Conservation (phyloP, 2,329 filamentous ascomycete species). For the Rutstroemia sydowiana region DNA sequence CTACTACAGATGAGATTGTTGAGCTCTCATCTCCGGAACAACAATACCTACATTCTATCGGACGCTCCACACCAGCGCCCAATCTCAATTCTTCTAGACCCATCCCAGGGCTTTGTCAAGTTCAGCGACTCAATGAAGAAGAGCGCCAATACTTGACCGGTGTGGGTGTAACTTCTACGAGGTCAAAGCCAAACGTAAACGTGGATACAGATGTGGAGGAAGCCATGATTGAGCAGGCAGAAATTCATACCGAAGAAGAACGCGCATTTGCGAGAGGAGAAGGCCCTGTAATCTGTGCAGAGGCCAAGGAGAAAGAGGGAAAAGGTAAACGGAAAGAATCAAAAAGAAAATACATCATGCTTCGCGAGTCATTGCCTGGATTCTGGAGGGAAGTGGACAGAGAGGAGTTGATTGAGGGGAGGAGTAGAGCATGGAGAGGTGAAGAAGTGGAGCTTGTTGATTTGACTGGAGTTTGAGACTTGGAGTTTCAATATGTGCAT, state of each 20-base stretch:
- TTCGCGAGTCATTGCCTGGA: constrained; percentile 5
- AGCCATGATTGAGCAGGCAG: neutral
- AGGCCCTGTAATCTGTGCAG: neutral
- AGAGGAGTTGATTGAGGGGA: constrained; percentile 8
- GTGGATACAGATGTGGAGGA: neutral
- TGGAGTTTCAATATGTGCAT: too few species aligned
- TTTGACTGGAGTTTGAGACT: constrained; percentile 1
- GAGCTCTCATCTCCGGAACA: neutral
- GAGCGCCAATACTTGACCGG: neutral
- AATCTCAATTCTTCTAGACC: neutral
- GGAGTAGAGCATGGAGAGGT: constrained; percentile 6
- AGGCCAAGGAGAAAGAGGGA: neutral
- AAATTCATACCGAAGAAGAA: neutral
- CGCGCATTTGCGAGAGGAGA: too few species aligned
- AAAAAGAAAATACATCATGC: constrained; percentile 6
- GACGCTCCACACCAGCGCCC: neutral
- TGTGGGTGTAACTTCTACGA: neutral
- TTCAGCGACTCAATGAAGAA: neutral
- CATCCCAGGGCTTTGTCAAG: neutral
- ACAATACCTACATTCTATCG: neutral
- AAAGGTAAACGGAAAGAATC: neutral
- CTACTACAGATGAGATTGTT: neutral
- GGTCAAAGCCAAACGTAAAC: neutral
- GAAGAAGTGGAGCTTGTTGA: constrained; percentile 10
- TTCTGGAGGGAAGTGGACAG: constrained; percentile 1